Evolutionary conservation across 345 rosid species (phyloP), one percentile per base, ranked within the genome.

Genomic region (Brassica rapa): DNA sequence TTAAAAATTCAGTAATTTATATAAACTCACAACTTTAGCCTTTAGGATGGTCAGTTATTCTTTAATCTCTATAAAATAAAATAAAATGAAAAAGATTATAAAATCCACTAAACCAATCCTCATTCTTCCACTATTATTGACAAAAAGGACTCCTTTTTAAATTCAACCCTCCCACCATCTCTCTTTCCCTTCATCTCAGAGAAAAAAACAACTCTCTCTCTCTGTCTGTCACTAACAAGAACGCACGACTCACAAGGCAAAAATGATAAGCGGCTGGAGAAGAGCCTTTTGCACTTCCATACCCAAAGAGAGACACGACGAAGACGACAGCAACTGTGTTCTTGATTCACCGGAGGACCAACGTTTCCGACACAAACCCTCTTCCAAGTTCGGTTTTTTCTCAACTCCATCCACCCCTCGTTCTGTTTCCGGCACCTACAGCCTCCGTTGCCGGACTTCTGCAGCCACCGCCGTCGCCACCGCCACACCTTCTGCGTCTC

Each of bases 261-360:
- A n/a, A 43, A 91, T 93, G 98, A 89, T 93, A 62, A 85, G 78
- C 56, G 93, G 91, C 1, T 93, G 98, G 98, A 90, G 95, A 84
- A 84, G 93, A 82, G 98, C 97, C 25, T 90, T 93, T 62, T 93
- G 98, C 74, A 93, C 98, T 16, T 88, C 93, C 30, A 77, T 89
- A 68, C 88, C 93, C 14, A 93, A 86, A 83, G 87, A 88, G 9
- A 85, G 73, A 59, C 19, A 14, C 11, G 16, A 23, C 8, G 85
- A 85, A 11, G 15, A 23, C 35, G 85, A 86, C 16, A 39, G 37
- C 51, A 39, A 53, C 39, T 67, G 53, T 25, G 64, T 23, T 49
- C 41, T 9, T 67, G 67, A 61, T 23, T 79, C 72, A 39, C 56
- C 77, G 71, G 62, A 23, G 73, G 62, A 39, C 85, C 87, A 73